phyloP scores from a whole-genome alignment of 257 asterid genomes.

The Nicotiana tomentosiformis region DNA sequence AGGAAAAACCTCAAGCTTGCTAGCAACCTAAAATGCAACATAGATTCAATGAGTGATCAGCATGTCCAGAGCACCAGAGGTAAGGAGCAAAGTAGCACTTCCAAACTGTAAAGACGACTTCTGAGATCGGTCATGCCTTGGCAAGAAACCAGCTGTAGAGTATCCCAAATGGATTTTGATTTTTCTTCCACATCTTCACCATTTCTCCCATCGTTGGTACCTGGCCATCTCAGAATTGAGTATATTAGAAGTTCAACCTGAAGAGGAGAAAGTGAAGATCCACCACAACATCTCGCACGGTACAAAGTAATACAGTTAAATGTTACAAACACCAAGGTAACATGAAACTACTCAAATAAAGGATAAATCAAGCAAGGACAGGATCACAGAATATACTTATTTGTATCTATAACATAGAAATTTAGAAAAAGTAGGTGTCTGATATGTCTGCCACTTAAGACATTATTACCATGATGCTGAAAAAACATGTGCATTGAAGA shows the following conservation, averaged over 20 bases:
- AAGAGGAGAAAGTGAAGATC: not conserved
- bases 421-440: not conserved
- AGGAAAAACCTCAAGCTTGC: slow-evolving; percentile 79
- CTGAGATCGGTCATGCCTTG: slow-evolving; percentile 47
- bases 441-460: not conserved
- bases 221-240: slow-evolving; percentile 24
- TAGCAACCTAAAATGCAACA: slow-evolving; percentile 54
- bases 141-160: slow-evolving; percentile 97
- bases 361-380: not conserved
- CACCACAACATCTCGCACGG: not conserved
- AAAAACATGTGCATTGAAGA: not conserved
- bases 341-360: not conserved
- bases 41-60: not conserved
- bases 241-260: not conserved
- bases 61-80: not conserved
- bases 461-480: not conserved
- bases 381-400: not conserved
- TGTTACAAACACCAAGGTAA: not conserved
- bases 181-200: slow-evolving; percentile 91
- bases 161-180: slow-evolving; percentile 80
- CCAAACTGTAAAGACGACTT: not conserved
- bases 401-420: not conserved
- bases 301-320: not conserved
- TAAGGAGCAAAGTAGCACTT: not conserved
- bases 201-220: slow-evolving; percentile 79